Conservation (phyloP, 306 rosid genomes). For the Clitoria ternatea region DNA sequence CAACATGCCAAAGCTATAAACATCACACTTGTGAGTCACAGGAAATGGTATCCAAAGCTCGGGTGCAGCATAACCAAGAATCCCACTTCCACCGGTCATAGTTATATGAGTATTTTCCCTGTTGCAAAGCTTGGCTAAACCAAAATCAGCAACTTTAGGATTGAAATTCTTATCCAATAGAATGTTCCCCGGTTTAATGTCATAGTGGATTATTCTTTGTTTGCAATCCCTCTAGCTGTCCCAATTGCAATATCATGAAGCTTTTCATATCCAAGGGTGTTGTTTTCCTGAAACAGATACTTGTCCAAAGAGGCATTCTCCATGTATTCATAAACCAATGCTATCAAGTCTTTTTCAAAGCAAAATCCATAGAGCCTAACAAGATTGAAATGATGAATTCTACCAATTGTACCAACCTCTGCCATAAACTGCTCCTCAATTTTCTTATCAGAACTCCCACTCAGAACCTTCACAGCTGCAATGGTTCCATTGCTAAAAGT, state of each 20-base stretch:
- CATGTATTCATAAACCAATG: slow-evolving; percentile 37
- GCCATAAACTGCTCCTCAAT: slow-evolving; percentile 26
- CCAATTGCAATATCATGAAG: too few relatives aligned
- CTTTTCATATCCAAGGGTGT: too few relatives aligned
- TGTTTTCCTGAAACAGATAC: too few relatives aligned
- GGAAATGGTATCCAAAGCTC: background rate
- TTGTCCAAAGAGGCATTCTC: too few relatives aligned
- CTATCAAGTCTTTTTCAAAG: slow-evolving; percentile 25
- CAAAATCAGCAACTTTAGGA: too few relatives aligned
- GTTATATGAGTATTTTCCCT: too few relatives aligned
- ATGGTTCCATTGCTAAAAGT: slow-evolving; percentile 23
- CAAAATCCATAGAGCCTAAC: slow-evolving; percentile 35
- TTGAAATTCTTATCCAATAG: too few relatives aligned
- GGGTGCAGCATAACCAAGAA: background rate
- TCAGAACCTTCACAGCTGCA: slow-evolving; percentile 31
- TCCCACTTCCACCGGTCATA: too few relatives aligned
- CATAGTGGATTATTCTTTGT: too few relatives aligned
- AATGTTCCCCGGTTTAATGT: too few relatives aligned
- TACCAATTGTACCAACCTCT: slow-evolving; percentile 1
- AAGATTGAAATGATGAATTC: slow-evolving; percentile 31
- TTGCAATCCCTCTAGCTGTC: too few relatives aligned
- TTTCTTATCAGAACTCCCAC: slow-evolving; percentile 4
- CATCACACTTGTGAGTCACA: background rate
- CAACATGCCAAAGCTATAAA: background rate
- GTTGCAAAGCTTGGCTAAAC: too few relatives aligned